These are phyloP conservation scores for Geotrichum cucujoidarum DNA, from an alignment of 1,139 yeast genomes.

Conservation along the genomic window DNA sequence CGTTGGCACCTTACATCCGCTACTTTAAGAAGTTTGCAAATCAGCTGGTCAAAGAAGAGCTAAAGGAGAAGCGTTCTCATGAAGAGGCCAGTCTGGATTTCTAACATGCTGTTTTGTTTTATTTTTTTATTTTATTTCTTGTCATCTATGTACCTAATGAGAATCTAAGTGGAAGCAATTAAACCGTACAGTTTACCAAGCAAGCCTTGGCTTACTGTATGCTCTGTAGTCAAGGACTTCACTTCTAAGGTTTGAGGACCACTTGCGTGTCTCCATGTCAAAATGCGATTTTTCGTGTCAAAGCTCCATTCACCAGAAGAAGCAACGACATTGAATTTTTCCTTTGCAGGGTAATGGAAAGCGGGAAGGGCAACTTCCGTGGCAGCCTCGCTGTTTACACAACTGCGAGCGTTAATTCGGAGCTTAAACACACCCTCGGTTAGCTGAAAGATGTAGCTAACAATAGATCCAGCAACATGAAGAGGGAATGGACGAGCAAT, in stretches of 20 bases:
- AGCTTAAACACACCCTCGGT: constrained; percentile 45
- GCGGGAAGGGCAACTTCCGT: constrained; percentile 64
- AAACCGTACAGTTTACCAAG: neutral
- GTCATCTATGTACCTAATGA: too few relatives aligned
- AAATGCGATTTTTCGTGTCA: constrained; percentile 48
- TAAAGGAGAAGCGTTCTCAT: constrained; percentile 24
- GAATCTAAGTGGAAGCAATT: neutral
- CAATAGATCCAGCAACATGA: constrained; percentile 51
- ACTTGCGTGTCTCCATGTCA: constrained; percentile 65
- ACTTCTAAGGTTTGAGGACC: constrained; percentile 37
- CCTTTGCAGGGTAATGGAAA: constrained; percentile 57
- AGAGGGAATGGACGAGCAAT: constrained; percentile 68
- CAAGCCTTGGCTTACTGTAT: neutral
- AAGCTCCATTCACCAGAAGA: constrained; percentile 54
- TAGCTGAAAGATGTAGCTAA: constrained; percentile 54
- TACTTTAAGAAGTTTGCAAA: constrained; percentile 62
- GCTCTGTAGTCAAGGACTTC: constrained; percentile 5
- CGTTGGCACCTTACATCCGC: constrained; percentile 70
- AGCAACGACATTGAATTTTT: constrained; percentile 40
- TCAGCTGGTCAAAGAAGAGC: constrained; percentile 52
- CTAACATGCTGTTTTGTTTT: too few relatives aligned
- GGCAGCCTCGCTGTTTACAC: constrained; percentile 28
- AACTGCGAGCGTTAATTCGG: constrained; percentile 36
- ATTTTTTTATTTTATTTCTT: too few relatives aligned
- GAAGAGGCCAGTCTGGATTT: constrained; percentile 26